Evolutionary conservation across 345 rosid genomes (phyloP).

Genomic region (Eucalyptus erythrocorys): DNA sequence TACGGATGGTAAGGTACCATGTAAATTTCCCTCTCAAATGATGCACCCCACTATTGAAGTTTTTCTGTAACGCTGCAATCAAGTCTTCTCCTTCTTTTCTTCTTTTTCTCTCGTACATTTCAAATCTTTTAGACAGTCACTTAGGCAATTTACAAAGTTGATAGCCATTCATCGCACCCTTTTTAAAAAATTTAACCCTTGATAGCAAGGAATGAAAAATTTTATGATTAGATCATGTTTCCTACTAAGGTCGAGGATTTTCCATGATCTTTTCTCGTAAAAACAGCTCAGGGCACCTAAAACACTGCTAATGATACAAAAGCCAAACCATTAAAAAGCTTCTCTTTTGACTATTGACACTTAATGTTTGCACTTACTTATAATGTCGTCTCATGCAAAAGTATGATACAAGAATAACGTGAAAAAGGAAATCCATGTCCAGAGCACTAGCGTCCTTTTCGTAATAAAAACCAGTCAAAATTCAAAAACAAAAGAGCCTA

Average conservation of each 20-base stretch:
- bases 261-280: background rate
- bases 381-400: background rate
- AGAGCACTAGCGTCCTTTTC: background rate
- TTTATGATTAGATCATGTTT: background rate
- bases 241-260: background rate
- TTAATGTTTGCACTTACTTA: background rate
- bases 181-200: background rate
- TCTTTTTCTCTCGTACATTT: background rate
- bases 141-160: background rate
- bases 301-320: background rate
- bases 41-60: background rate
- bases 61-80: background rate
- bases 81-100: background rate
- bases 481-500: background rate
- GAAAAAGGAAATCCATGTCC: background rate
- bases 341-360: background rate
- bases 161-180: background rate
- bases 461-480: background rate
- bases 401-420: background rate
- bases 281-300: background rate
- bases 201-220: background rate
- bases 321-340: background rate
- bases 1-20: background rate
- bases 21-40: background rate
- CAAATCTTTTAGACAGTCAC: background rate